phyloP scores from a whole-genome alignment of 495 filamentous ascomycete genomes.

The Emericellopsis terricola region DNA sequence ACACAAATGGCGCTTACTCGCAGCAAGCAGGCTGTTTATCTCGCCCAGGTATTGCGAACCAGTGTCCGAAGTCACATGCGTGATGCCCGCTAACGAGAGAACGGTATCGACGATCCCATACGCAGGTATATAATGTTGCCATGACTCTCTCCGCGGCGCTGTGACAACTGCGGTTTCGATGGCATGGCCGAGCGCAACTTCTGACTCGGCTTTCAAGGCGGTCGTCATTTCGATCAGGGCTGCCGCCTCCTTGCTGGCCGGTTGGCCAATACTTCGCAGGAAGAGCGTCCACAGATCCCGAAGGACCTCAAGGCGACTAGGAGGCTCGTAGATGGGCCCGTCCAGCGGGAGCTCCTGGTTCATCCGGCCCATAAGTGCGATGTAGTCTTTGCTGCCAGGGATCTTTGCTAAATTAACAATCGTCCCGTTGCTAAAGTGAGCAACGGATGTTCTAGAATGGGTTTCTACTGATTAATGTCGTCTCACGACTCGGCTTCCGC shows the following conservation, averaged over 20 bases:
- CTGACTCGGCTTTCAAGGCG: not conserved
- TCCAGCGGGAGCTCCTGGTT: not conserved
- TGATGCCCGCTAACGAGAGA: too few species aligned
- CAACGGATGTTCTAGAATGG: not conserved
- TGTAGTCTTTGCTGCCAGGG: not conserved
- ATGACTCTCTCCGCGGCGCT: not conserved
- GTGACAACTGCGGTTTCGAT: not conserved
- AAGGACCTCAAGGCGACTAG: not conserved
- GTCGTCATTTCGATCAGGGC: not conserved
- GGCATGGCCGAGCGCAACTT: not conserved
- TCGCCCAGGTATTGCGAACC: not conserved
- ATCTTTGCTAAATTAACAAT: not conserved
- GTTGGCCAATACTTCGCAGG: not conserved
- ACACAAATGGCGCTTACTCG: not conserved
- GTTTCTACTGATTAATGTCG: not conserved
- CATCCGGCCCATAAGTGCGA: not conserved
- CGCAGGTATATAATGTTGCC: too few species aligned
- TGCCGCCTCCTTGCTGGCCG: not conserved
- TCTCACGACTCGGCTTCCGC: not conserved
- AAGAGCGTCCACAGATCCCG: not conserved
- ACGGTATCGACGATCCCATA: too few species aligned
- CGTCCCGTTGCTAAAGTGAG: not conserved
- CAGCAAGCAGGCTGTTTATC: not conserved
- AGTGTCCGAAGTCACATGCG: too few species aligned
- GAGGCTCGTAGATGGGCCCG: too few species aligned